Evolutionary conservation across 2,329 filamentous ascomycete species (phyloP), one percentile per base, ranked within the genome.

Genomic region (Xylaria sp.): DNA sequence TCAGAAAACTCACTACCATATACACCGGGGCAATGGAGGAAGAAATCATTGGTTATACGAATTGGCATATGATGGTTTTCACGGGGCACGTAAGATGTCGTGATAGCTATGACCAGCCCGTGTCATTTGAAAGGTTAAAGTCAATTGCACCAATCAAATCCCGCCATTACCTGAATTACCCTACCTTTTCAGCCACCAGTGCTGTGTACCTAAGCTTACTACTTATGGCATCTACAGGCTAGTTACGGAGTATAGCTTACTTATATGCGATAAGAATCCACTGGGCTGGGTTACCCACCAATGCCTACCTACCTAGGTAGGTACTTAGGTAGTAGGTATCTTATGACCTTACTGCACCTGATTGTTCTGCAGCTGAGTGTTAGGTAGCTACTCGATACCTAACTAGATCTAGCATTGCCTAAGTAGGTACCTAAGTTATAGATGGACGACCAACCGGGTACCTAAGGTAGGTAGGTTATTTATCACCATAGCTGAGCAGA

Each of bases 111-210:
- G n/a, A 12, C 9, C 8, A 23, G 43, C 13, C 20, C 52, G 45
- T 32, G 43, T 30, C 20, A 60, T 50, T 60, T 28, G 30, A 39
- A 34, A 23, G 20, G 12, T 36, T 5, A 15, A 34, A n/a, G n/a
- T n/a, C n/a, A n/a, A n/a, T n/a, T n/a, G n/a, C n/a, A 28, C 60
- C 43, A 63, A 64, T 59, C 55, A 45, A 41, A 15, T 55, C n/a
- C 43, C 30, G 15, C 20, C 6, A 2, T 23, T 13, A 12, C 39
- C 50, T 32, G 50, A 25, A 39, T 6, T 20, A 34, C 28, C 18
- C 28, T 34, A 23, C 13, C 48, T 52, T 52, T 52, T 30, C 48
- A 52, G 48, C 48, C 48, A 52, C 25, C 8, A 50, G 13, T 25
- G 20, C 43, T 25, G 10, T 46, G 6, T n/a, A n/a, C n/a, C n/a